Evolutionary conservation across 1,284 basidiomycete species (phyloP), one percentile per base, ranked within the genome.

Genomic region (Amylostereum areolatum): DNA sequence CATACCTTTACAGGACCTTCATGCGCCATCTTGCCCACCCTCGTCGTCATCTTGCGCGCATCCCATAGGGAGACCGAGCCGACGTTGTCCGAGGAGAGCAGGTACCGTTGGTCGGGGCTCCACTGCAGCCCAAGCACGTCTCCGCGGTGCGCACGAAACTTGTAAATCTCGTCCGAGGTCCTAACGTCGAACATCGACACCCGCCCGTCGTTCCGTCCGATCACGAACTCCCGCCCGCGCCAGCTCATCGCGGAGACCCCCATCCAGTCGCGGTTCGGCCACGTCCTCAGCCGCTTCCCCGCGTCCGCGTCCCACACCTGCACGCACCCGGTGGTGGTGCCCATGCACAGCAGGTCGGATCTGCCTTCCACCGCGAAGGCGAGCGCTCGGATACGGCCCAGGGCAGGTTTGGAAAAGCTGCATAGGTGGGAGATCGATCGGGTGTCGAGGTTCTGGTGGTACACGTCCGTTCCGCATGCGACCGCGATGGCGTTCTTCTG

Each of bases 1-100:
- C 61, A 29, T 63, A 85, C 83, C 63, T 83, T 81, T 41, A 85
- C 73, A 0, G 74, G 69, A 30, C 70, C 75, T 0, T 61, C 56
- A 54, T 82, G 81, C 55, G 78, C 78, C 56, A 83, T 80, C 52
- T 63, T 56, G 60, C 57, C 73, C 63, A 45, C 64, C 62, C 52
- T 64, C 63, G 47, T 63, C 63, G 49, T 68, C 63, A 37, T 57
- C 55, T 31, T 59, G 18, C 73, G 65, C 41, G 63, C 62, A 53
- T 76, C 75, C 75, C 74, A 78, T 12, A 78, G 52, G 29, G 71
- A 66, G 32, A 76, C 66, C 25, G 64, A 61, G 37, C 74, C 74
- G 4, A 61, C 56, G 11, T 71, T 64, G 51, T 77, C 73, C 4
- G 73, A 61, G 4, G 66, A 72, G 9, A 68, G 74, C 8, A 77